Evolutionary conservation across 768 basidiomycete species (phyloP), one percentile per base, ranked within the genome.

Genomic region (Tulasnella sp.): DNA sequence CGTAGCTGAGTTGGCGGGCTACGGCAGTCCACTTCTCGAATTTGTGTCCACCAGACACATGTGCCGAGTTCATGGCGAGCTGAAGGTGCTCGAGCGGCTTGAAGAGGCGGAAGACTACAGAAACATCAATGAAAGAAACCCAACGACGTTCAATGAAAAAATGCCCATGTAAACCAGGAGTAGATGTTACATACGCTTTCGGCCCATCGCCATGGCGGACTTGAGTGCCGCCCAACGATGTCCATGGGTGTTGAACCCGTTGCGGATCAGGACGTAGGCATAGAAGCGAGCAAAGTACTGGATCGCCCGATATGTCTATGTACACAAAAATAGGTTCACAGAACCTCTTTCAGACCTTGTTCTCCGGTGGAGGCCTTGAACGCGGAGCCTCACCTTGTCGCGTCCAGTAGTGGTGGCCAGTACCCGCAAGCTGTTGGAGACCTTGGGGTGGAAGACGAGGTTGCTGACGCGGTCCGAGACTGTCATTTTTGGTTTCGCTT

Each of bases 11-110:
- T 83, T 99, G 97, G 69, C 94, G 87, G 40, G 87, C 90, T 79
- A 97, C 89, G 31, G 92, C 89, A 0, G 91, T 87, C 75, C 96
- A 84, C 78, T 91, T 91, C 81, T 98, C 93, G 14, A 87, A 83
- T 0, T 11, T 8, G 40, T 19, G 17, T n/a, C 90, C 79, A 75
- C 90, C 87, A 4, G 54, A 52, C 74, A 76, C 42, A 36, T 90
- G 83, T 3, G 89, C 84, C 25, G 92, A 90, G 72, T 90, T 91
- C 67, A 97, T 84, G 38, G 94, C 96, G 0, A 94, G 89, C 82
- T 99, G 97, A 7, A 96, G 85, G 83, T 97, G 94, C 81, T 99
- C 97, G 78, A 96, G 80, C 9, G 96, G 95, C 83, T 98, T 97
- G 79, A 95, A 94, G 73, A 99, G 85, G 19, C 97, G 90, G 87